A percentile compares a stretch with the other conserved stretches of the same genome.
Conservation (phyloP, 2,329 filamentous ascomycete genomes). For the Coleophoma eucalyptorum region DNA sequence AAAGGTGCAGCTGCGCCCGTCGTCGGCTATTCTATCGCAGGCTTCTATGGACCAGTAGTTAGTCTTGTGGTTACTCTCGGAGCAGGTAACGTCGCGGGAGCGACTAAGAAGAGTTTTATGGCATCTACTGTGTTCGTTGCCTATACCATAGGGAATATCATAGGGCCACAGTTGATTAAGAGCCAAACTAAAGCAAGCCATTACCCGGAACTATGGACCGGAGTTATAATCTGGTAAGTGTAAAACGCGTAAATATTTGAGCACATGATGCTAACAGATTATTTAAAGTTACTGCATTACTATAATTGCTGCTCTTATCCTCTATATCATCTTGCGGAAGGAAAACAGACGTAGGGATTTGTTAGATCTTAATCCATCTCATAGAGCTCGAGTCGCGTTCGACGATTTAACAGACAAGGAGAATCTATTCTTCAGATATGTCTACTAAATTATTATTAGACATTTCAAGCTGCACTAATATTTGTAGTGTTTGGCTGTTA, state of each 20-base stretch:
- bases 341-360: constrained; percentile 51
- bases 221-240: constrained; percentile 55
- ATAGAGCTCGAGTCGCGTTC: constrained; percentile 60
- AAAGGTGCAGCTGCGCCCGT: constrained; percentile 61
- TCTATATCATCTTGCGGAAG: constrained; percentile 52
- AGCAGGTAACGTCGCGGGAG: constrained; percentile 67
- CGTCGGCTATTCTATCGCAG: constrained; percentile 65
- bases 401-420: constrained; percentile 63
- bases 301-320: constrained; percentile 46
- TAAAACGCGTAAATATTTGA: neutral
- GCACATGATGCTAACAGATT: neutral
- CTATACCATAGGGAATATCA: constrained; percentile 71
- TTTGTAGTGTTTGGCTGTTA: too few species aligned
- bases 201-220: constrained; percentile 66
- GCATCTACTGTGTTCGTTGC: constrained; percentile 67
- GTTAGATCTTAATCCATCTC: constrained; percentile 47
- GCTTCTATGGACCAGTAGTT: constrained; percentile 67
- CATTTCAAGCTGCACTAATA: too few species aligned
- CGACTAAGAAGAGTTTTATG: constrained; percentile 73
- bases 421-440: constrained; percentile 61
- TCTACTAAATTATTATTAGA: too few species aligned
- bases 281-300: constrained; percentile 48
- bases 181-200: constrained; percentile 59
- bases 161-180: constrained; percentile 65
- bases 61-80: constrained; percentile 49